Evolutionary conservation across 2,329 filamentous ascomycete species (phyloP).

Genomic region (Diaporthe sp.): DNA sequence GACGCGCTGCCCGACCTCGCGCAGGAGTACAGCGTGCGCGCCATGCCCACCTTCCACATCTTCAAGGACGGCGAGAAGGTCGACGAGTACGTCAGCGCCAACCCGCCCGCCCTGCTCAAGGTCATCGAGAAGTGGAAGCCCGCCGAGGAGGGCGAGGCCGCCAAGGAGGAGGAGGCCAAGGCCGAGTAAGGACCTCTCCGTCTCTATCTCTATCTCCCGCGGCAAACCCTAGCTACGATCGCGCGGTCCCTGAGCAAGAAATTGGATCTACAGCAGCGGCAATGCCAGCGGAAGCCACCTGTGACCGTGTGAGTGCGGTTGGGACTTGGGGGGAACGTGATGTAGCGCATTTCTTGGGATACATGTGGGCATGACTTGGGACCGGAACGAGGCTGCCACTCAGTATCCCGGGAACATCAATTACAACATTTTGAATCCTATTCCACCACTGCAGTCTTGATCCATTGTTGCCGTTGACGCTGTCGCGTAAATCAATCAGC

Average conservation of each 20-base stretch:
- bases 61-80: slow-evolving; percentile 85
- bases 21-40: slow-evolving; percentile 83
- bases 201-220: background rate
- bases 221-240: background rate
- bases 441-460: background rate
- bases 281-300: slow-evolving; percentile 16
- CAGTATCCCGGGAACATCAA: background rate
- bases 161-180: slow-evolving; percentile 35
- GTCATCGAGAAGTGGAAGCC: slow-evolving; percentile 51
- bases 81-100: slow-evolving; percentile 83
- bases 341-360: background rate
- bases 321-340: background rate
- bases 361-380: background rate
- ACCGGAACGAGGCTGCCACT: background rate
- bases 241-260: slow-evolving; percentile 16
- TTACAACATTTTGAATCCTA: background rate
- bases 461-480: background rate
- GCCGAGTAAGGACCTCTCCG: slow-evolving; percentile 33
- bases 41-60: slow-evolving; percentile 93
- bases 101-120: slow-evolving; percentile 75
- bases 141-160: slow-evolving; percentile 31
- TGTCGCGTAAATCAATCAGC: background rate
- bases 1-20: slow-evolving; percentile 84
- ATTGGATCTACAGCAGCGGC: background rate
- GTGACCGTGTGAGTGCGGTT: background rate